phyloP scores from a whole-genome alignment of 257 asterid species.

The Petunia axillaris region DNA sequence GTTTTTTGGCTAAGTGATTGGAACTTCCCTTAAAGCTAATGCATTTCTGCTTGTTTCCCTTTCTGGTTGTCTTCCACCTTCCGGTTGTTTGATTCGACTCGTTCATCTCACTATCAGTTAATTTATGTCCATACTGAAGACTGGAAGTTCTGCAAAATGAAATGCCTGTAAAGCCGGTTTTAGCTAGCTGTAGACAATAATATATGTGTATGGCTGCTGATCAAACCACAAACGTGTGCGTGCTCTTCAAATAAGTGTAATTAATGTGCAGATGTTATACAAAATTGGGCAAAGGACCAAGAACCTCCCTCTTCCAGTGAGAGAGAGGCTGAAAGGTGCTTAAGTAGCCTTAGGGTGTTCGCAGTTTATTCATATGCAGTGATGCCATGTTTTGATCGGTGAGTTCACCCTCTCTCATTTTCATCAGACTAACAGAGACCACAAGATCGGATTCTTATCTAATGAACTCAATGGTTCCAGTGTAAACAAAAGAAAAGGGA shows the following conservation, averaged over 20 bases:
- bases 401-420: neutral
- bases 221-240: no score
- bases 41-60: neutral
- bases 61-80: neutral
- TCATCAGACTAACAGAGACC: neutral
- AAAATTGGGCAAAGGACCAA: no score
- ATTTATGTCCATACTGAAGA: neutral
- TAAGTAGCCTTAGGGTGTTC: slow-evolving; percentile 15
- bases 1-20: slow-evolving; percentile 7
- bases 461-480: slow-evolving; percentile 5
- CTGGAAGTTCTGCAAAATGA: neutral
- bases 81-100: slow-evolving; percentile 4
- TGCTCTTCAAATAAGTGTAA: no score
- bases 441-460: neutral
- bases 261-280: no score
- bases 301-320: neutral
- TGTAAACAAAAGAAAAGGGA: slow-evolving; percentile 3
- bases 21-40: neutral
- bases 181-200: neutral
- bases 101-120: neutral
- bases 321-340: slow-evolving; percentile 10
- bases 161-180: neutral
- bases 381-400: neutral
- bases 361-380: neutral
- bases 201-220: neutral